Evolutionary conservation across 2,329 filamentous ascomycete genomes (phyloP).

Genomic region (Penicillium sp.): DNA sequence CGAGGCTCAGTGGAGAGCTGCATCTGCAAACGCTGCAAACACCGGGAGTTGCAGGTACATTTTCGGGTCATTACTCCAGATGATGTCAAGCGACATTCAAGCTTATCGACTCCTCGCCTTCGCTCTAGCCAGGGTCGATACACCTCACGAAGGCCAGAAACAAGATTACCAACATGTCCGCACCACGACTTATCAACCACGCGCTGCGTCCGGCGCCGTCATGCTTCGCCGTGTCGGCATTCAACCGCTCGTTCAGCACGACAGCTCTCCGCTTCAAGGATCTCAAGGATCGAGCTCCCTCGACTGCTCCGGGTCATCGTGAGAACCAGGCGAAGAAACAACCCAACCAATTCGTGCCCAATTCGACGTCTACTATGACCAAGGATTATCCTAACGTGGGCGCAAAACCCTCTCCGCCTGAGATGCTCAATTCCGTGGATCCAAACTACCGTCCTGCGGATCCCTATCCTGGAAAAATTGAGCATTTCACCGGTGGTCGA

Average conservation of each 20-base stretch:
- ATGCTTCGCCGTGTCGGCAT: slow-evolving; percentile 21
- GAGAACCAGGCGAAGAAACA: slow-evolving; percentile 53
- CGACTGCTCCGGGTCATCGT: slow-evolving; percentile 51
- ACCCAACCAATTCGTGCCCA: slow-evolving; percentile 58
- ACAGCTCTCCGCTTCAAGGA: slow-evolving; percentile 37
- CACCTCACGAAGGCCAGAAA: neutral
- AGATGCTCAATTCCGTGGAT: slow-evolving; percentile 54
- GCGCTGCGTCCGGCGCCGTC: slow-evolving; percentile 38
- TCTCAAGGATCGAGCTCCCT: slow-evolving; percentile 48
- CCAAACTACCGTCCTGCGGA: slow-evolving; percentile 54
- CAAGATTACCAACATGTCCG: slow-evolving; percentile 38
- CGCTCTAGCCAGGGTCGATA: slow-evolving; percentile 4
- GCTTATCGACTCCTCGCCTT: slow-evolving; percentile 9
- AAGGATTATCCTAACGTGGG: slow-evolving; percentile 59
- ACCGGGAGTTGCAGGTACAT: slow-evolving; percentile 19
- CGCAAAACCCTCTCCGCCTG: slow-evolving; percentile 52
- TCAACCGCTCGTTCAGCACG: slow-evolving; percentile 30
- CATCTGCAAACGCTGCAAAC: slow-evolving; percentile 36
- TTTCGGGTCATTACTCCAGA: slow-evolving; percentile 25
- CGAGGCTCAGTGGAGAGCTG: slow-evolving; percentile 8
- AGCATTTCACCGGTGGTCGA: slow-evolving; percentile 60
- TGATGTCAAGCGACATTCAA: slow-evolving; percentile 36
- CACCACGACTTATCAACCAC: slow-evolving; percentile 43
- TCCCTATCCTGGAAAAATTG: slow-evolving; percentile 56
- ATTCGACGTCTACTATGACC: slow-evolving; percentile 58